Conservation (phyloP, 2,329 filamentous ascomycete genomes). For the Teratosphaeria zuluensis region DNA sequence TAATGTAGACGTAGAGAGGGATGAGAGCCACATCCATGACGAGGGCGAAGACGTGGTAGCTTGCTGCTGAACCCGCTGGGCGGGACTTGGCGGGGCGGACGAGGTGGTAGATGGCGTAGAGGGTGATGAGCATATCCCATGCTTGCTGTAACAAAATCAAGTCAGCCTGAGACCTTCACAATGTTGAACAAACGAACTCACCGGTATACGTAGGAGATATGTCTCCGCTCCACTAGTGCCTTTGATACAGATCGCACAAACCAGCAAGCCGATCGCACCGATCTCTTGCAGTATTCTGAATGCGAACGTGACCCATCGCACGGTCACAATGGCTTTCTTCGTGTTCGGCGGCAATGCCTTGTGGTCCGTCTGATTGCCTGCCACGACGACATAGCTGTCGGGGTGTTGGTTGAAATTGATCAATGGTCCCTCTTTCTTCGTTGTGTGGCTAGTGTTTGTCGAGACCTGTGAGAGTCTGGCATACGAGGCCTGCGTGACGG, state of each 20-base stretch:
- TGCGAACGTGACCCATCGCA: constrained; percentile 58
- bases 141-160: constrained; percentile 57
- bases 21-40: constrained; percentile 60
- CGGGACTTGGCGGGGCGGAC: constrained; percentile 58
- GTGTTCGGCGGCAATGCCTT: constrained; percentile 59
- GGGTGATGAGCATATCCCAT: constrained; percentile 59
- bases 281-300: constrained; percentile 59
- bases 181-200: constrained; percentile 6
- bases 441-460: constrained; percentile 45
- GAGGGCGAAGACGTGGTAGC: constrained; percentile 78
- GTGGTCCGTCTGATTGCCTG: constrained; percentile 51
- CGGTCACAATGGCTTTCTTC: constrained; percentile 61
- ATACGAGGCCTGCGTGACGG: constrained; percentile 68
- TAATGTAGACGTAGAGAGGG: constrained; percentile 53
- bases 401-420: constrained; percentile 79
- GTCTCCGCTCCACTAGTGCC: constrained; percentile 12
- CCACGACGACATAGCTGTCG: constrained; percentile 59
- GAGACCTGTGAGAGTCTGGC: constrained; percentile 38
- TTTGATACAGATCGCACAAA: constrained; percentile 67
- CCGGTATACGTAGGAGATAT: constrained; percentile 22
- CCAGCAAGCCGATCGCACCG: constrained; percentile 60
- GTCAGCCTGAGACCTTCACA: constrained; percentile 67
- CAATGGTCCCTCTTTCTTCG: constrained; percentile 64
- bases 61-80: constrained; percentile 70
- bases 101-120: constrained; percentile 75